Evolutionary conservation across 2,329 filamentous ascomycete genomes (phyloP), one percentile per base, ranked within the genome.

Genomic region (Penicillium sp.): DNA sequence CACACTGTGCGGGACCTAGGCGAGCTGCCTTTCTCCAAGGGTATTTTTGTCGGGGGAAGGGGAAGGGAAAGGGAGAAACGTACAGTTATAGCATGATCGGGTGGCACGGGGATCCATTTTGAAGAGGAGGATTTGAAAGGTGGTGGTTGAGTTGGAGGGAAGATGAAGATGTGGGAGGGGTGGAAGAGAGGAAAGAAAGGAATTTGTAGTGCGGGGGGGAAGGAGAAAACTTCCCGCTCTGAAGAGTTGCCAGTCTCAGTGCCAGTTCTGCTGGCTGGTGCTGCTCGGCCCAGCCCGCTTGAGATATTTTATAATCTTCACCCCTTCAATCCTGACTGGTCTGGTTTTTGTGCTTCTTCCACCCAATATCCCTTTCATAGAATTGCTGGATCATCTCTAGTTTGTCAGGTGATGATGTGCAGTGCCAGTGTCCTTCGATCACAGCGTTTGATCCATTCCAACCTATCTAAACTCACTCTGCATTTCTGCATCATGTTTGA

Each of bases 61-160:
- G 39, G 52, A 29, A 19, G 33, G 44, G 47, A 31, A 44, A 52
- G 26, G n/a, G 37, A 18, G n/a, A 26, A 62, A 81, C 80, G 75
- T 68, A 83, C 82, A 84, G 73, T 83, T 84, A 73, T 83, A 84
- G 75, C 82, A 84, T 65, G 79, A 80, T 71, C 81, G 80, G 59
- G n/a, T 43, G 24, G 72, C 62, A 63, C 76, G 76, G 64, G 74
- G 79, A 63, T 82, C 80, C 81, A 83, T 83, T 63, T 60, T 73
- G 64, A 40, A 42, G 31, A 13, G n/a, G n/a, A n/a, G n/a, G 16
- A 31, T 11, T 11, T 23, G 55, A n/a, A 40, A 26, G 16, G 16
- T 5, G 4, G n/a, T 18, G 54, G 45, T 36, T 48, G 36, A 47
- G 33, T 33, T 47, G 23, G 45, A 34, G 23, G 46, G 37, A 45